Evolutionary conservation across 2,329 filamentous ascomycete genomes (phyloP).

Genomic region (Cordyceps fumosorosea): DNA sequence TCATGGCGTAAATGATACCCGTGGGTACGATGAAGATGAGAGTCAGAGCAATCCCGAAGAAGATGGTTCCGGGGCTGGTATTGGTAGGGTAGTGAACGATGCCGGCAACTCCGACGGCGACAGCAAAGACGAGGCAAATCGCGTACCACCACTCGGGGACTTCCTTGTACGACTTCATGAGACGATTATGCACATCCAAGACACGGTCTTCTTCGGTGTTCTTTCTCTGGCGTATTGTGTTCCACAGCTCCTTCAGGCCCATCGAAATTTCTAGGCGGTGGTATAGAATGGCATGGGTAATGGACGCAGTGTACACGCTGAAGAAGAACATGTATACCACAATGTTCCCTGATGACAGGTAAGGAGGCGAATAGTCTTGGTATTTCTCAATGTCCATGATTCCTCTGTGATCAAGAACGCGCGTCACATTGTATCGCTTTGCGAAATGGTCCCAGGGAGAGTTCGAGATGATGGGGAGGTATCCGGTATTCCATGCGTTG

Average conservation of each 20-base stretch:
- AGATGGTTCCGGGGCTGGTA: constrained; percentile 33
- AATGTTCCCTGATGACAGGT: constrained; percentile 19
- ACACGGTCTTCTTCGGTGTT: constrained; percentile 9
- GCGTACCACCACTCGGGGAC: constrained; percentile 39
- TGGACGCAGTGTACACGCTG: constrained; percentile 22
- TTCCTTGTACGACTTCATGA: constrained; percentile 27
- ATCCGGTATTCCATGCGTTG: constrained; percentile 37
- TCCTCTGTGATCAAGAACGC: constrained; percentile 30
- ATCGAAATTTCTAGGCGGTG: constrained; percentile 23
- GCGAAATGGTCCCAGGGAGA: constrained; percentile 36
- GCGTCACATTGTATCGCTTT: constrained; percentile 28
- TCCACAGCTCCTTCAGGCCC: constrained; percentile 22
- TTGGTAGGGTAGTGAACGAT: constrained; percentile 36
- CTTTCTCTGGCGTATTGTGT: constrained; percentile 18
- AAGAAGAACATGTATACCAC: constrained; percentile 27
- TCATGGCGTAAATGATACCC: constrained; percentile 38
- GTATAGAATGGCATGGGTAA: constrained; percentile 24
- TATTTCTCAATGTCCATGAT: constrained; percentile 31
- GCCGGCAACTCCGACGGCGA: constrained; percentile 31
- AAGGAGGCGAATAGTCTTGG: constrained; percentile 37
- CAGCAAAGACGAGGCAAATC: constrained; percentile 25
- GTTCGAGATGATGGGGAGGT: constrained; percentile 39
- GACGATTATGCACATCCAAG: constrained; percentile 26
- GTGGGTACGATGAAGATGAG: constrained; percentile 37
- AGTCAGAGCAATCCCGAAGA: constrained; percentile 33